These are phyloP conservation scores for Collybiopsis confluens DNA, from an alignment of 768 basidiomycete species.

Conservation along the genomic window DNA sequence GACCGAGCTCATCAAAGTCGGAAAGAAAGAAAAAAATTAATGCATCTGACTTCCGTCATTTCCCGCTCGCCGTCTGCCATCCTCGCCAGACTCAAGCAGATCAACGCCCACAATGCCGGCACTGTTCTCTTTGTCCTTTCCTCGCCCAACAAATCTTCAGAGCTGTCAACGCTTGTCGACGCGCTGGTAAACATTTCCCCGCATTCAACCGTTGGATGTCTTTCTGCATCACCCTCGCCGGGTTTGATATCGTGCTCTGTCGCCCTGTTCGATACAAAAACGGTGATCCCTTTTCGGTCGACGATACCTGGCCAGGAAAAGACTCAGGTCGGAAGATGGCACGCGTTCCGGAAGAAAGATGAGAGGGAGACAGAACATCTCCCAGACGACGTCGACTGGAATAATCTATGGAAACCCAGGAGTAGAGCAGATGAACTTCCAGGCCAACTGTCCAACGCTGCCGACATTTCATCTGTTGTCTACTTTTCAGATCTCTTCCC, in stretches of 20 bases:
- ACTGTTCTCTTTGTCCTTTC: background rate
- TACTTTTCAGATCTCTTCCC: constrained; percentile 57
- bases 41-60: too few relatives aligned
- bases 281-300: constrained; percentile 55
- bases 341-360: constrained; percentile 46
- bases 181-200: background rate
- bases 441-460: constrained; percentile 11
- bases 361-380: constrained; percentile 9
- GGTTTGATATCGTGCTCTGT: constrained; percentile 48
- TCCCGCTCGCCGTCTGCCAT: background rate
- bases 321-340: constrained; percentile 70
- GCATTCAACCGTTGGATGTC: background rate
- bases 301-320: constrained; percentile 54
- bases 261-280: constrained; percentile 42
- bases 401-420: constrained; percentile 43
- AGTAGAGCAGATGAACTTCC: constrained; percentile 25
- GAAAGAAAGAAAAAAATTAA: background rate
- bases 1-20: constrained; percentile 34
- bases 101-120: constrained; percentile 2
- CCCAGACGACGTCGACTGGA: constrained; percentile 38
- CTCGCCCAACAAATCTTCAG: background rate
- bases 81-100: background rate
- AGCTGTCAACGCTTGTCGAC: constrained; percentile 6
- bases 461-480: constrained; percentile 34
- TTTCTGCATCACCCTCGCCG: background rate